Conservation (phyloP, 495 filamentous ascomycete species). For the Penicillium crystallinum region DNA sequence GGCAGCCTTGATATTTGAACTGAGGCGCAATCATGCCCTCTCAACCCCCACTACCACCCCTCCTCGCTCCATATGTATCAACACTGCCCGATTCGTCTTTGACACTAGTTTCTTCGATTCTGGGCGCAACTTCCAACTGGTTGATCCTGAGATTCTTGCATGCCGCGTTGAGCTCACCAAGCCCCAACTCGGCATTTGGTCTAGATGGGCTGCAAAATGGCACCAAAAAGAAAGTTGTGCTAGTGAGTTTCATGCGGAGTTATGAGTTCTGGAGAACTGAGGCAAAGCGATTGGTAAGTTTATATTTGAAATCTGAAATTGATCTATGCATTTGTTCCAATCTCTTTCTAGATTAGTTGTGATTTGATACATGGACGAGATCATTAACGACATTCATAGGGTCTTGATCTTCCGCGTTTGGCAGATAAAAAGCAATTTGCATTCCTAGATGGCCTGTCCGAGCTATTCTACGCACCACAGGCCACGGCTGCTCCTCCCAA, state of each 20-base stretch:
- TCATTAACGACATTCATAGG: constrained; percentile 32
- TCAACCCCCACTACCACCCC: constrained; percentile 56
- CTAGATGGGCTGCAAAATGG: constrained; percentile 18
- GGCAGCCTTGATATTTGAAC: neutral
- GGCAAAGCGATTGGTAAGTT: constrained; percentile 53
- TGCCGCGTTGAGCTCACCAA: constrained; percentile 41
- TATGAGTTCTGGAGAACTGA: constrained; percentile 68
- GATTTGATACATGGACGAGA: constrained; percentile 1
- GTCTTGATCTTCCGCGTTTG: constrained; percentile 63
- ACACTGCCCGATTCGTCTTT: constrained; percentile 48
- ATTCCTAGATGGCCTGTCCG: constrained; percentile 69
- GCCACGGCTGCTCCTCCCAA: constrained; percentile 13
- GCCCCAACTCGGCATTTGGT: constrained; percentile 17
- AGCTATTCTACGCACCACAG: constrained; percentile 42
- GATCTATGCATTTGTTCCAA: neutral
- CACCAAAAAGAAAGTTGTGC: constrained; percentile 52
- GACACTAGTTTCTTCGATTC: constrained; percentile 65
- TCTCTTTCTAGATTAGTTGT: neutral
- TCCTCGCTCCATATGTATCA: constrained; percentile 61
- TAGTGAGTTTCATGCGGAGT: constrained; percentile 77
- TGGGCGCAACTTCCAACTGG: constrained; percentile 72
- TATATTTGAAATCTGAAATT: neutral
- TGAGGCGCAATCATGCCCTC: constrained; percentile 37
- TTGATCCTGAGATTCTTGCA: constrained; percentile 61
- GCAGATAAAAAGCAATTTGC: constrained; percentile 52